Base-by-base conservation (phyloP, 441 rosid species). In the Pelargonium myrrhifolium region DNA sequence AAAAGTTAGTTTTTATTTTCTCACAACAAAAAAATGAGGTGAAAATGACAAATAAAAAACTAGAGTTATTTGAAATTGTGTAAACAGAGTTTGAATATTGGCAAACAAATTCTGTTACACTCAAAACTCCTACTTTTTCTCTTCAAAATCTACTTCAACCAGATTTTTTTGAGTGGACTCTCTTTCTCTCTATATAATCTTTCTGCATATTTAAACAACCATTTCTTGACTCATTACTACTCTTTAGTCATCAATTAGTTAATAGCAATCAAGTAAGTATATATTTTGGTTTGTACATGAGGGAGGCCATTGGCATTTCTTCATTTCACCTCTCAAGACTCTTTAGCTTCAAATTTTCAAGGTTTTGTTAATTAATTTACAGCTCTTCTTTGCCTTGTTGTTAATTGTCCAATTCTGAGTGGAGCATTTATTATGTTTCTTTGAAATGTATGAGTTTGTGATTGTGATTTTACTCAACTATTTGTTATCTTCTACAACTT, bases 41-140 rank as follows among this genome's bases (percentile, higher is more conserved):
- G 28, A 24, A 24, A 24, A 24, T 24, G 28, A 24, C 28, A 24
- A 24, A 24, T 24, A 24, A 24, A 24, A 24, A 24, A 24, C 28
- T 24, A 2, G 2, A 2, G 11, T 45, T 15, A 45, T 11, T 45
- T 45, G 11, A 15, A 15, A 45, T 45, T 45, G 53, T 45, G 53
- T 45, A 11, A 45, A 45, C 53, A 45, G n/a, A 45, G 12, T 45
- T 45, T 45, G 17, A 45, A 45, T 45, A 45, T 45, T 11, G 17
- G 53, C 12, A 45, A 45, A 11, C 53, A 45, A 15, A 45, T 45
- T 45, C 53, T 45, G 53, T 45, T 45, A 45, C 53, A 24, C 28
- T 24, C 28, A 24, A 9, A 39, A 35, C 35, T 74, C 75, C 69
- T 71, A 43, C 17, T 67, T 21, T 55, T 4, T 68, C 71, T 65